These are phyloP conservation scores for Chenopodium quinoa DNA, from an alignment of 148 eudicot genomes.

Conservation along the genomic window DNA sequence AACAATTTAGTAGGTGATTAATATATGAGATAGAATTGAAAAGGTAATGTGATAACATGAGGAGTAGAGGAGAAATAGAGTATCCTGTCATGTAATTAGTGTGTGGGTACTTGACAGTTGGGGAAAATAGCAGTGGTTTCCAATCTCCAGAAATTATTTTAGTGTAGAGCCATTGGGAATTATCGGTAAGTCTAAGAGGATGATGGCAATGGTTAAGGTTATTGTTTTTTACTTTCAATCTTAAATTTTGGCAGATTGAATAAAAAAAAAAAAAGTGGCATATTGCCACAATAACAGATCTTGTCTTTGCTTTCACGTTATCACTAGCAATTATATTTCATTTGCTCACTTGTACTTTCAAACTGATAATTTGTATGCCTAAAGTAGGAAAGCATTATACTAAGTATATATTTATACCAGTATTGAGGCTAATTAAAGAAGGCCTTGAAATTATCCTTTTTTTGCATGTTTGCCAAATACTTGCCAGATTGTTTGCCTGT, in stretches of 20 bases:
- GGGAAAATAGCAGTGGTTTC: too few species aligned
- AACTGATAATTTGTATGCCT: not conserved
- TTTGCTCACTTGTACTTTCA: not conserved
- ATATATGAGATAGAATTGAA: too few species aligned
- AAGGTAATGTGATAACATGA: too few species aligned
- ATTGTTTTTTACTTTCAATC: not conserved
- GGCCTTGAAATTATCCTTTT: not conserved
- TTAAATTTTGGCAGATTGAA: not conserved
- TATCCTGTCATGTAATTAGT: too few species aligned
- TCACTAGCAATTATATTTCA: not conserved
- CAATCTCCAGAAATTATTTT: too few species aligned
- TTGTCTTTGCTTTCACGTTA: not conserved
- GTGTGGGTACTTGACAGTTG: too few species aligned
- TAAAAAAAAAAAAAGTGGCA: not conserved
- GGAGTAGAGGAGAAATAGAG: too few species aligned
- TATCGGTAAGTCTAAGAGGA: too few species aligned
- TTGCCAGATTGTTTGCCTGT: not conserved
- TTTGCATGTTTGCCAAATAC: not conserved
- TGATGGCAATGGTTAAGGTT: not conserved
- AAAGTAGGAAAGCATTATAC: not conserved
- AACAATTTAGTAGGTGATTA: too few species aligned
- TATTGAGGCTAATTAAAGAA: too few species aligned
- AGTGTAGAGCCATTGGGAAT: too few species aligned
- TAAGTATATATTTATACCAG: too few species aligned
- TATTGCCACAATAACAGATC: not conserved